Conservation (phyloP, 73 alveolate species). For the Paramecium sonneborni region DNA sequence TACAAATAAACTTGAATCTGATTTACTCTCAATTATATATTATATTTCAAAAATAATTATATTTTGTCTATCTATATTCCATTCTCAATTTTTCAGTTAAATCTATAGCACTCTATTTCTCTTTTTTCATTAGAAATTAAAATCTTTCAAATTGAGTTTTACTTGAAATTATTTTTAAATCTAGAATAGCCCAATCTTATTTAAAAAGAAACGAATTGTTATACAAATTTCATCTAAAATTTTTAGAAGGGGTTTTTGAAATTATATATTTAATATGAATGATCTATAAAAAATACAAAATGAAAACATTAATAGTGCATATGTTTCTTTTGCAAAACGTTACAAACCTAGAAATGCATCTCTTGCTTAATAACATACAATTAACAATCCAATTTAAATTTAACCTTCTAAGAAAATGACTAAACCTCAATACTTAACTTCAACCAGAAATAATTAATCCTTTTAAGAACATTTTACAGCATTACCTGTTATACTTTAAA, state of each 20-base stretch:
- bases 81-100: neutral
- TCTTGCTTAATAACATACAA: neutral
- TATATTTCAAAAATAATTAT: too few relatives aligned
- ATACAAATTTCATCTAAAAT: neutral
- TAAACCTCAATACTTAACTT: constrained; percentile 3
- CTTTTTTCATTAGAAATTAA: too few relatives aligned
- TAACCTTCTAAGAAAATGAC: neutral
- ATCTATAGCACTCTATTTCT: neutral
- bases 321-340: neutral
- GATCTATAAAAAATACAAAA: neutral
- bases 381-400: neutral
- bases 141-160: neutral
- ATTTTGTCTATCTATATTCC: neutral
- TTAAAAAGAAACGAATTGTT: neutral
- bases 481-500: neutral
- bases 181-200: neutral
- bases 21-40: neutral
- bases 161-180: neutral
- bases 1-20: neutral
- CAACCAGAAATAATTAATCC: neutral
- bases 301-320: neutral
- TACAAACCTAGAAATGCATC: constrained; percentile 17
- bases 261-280: constrained; percentile 24
- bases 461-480: neutral
- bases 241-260: constrained; percentile 49